Evolutionary conservation across 1,284 basidiomycete genomes (phyloP).

Genomic region (Moesziomyces sp.): DNA sequence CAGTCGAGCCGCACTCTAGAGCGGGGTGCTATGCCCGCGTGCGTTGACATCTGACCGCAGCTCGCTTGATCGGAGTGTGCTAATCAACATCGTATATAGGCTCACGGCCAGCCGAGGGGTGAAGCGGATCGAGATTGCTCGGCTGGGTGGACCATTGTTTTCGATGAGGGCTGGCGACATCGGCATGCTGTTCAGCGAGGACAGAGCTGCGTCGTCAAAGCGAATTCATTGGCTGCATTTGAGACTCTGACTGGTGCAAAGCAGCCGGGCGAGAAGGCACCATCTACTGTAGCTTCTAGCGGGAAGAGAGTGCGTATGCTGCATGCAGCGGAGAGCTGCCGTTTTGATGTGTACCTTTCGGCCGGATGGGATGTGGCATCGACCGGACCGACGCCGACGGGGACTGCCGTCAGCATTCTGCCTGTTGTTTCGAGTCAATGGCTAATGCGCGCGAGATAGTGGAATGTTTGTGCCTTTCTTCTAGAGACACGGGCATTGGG

Average conservation of each 20-base stretch:
- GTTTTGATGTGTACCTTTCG: neutral
- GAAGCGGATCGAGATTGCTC: neutral
- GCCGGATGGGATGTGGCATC: neutral
- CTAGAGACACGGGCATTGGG: neutral
- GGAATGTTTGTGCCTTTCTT: neutral
- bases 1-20: slow-evolving; percentile 1
- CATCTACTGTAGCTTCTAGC: neutral
- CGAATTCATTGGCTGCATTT: too few relatives aligned
- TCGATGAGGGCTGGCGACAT: neutral
- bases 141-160: neutral
- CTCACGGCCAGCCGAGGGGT: neutral
- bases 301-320: neutral
- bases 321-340: neutral
- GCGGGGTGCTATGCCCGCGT: neutral
- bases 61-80: slow-evolving; percentile 15
- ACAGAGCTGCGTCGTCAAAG: neutral
- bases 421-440: too few relatives aligned
- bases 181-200: neutral
- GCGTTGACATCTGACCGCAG: slow-evolving; percentile 6
- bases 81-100: neutral
- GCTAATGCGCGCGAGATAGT: neutral
- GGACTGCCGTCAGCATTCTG: neutral
- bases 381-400: too few relatives aligned
- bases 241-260: too few relatives aligned
- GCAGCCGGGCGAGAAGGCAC: neutral